Percentiles rank a stretch among this genome's conserved stretches.
These are phyloP conservation scores for Wickerhamomyces canadensis DNA, from an alignment of 805 yeast genomes.

Conservation along the genomic window DNA sequence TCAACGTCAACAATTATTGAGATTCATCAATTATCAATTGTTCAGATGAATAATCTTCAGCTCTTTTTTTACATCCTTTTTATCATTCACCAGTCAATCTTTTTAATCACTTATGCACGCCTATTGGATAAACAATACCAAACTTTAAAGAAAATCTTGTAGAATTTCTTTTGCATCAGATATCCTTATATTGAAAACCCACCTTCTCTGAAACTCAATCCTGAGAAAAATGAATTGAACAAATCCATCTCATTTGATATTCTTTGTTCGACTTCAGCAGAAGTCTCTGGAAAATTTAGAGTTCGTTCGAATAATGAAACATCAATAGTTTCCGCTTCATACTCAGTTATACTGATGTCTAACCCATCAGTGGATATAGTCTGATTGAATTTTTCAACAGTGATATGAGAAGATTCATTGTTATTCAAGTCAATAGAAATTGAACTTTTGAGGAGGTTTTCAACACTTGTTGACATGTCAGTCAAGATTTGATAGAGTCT, in stretches of 20 bases:
- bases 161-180: too few relatives aligned
- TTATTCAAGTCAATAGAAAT: neutral
- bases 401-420: too few relatives aligned
- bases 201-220: neutral
- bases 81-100: too few relatives aligned
- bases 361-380: neutral
- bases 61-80: too few relatives aligned
- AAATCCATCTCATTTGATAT: neutral
- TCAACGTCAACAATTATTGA: too few relatives aligned
- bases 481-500: neutral
- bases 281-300: too few relatives aligned
- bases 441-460: neutral
- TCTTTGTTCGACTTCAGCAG: neutral
- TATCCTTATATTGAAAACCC: neutral
- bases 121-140: too few relatives aligned
- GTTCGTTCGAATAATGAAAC: neutral
- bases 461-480: neutral
- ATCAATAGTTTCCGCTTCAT: neutral
- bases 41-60: too few relatives aligned
- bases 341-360: neutral
- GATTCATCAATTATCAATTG: too few relatives aligned
- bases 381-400: neutral
- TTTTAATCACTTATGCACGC: too few relatives aligned
- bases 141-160: too few relatives aligned
- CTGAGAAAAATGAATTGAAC: neutral